phyloP scores from a whole-genome alignment of 2,329 filamentous ascomycete species.

The Sporothrix pseudoabietina region DNA sequence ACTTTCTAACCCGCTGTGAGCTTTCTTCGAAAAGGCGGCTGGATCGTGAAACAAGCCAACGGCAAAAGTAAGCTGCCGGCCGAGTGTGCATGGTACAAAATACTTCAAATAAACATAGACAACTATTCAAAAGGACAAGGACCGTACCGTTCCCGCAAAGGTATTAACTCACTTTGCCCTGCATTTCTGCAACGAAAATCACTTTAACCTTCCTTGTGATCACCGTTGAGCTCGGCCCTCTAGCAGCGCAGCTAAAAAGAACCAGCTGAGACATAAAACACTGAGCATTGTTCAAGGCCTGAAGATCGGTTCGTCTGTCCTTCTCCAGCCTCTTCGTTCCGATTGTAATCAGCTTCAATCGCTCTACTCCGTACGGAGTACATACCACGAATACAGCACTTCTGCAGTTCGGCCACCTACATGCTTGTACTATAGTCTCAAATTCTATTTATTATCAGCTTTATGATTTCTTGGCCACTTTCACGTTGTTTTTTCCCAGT shows the following conservation, averaged over 20 bases:
- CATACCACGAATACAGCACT: not conserved
- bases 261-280: not conserved
- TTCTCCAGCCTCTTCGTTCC: not conserved
- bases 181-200: not conserved
- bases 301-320: not conserved
- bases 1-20: not conserved
- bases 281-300: not conserved
- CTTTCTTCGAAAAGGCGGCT: not conserved
- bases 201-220: not conserved
- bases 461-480: not conserved
- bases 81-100: not conserved
- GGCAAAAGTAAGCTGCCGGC: not conserved
- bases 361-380: not conserved
- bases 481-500: not conserved
- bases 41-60: constrained; percentile 1
- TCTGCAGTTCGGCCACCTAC: not conserved
- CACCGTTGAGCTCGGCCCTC: not conserved
- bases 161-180: not conserved
- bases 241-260: not conserved
- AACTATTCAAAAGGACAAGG: not conserved
- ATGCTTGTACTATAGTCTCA: not conserved
- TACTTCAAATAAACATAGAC: not conserved
- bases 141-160: not conserved
- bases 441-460: not conserved
- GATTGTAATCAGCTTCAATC: not conserved